Conservation (phyloP, 2,329 filamentous ascomycete genomes). For the Ophiobolus disseminans region DNA sequence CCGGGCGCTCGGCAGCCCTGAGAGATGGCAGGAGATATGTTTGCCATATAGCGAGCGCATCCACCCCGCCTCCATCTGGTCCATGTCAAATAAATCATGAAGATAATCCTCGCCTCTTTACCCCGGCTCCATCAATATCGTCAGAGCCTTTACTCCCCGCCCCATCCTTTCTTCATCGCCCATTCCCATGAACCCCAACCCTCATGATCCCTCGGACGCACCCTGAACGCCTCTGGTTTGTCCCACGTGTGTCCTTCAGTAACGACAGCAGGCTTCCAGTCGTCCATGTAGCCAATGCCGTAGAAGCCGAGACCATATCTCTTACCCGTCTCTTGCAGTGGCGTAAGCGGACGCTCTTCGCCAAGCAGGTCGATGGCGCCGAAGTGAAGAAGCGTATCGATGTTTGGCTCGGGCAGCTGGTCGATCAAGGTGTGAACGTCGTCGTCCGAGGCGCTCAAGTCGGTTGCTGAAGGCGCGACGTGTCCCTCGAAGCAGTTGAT, state of each 20-base stretch:
- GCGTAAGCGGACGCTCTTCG: constrained; percentile 24
- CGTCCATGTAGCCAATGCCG: constrained; percentile 18
- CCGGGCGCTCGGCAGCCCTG: too few relatives aligned
- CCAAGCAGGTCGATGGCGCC: constrained; percentile 8
- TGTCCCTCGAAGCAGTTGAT: constrained; percentile 12
- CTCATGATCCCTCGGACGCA: constrained; percentile 21
- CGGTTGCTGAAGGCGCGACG: constrained; percentile 9
- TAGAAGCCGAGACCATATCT: constrained; percentile 26
- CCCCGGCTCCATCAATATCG: too few relatives aligned
- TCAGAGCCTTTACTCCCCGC: constrained; percentile 2
- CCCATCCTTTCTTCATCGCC: constrained; percentile 17
- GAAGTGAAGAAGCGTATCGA: constrained; percentile 8
- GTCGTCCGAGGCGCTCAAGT: constrained; percentile 16
- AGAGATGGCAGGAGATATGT: not conserved
- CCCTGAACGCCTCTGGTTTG: constrained; percentile 17
- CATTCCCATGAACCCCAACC: constrained; percentile 33
- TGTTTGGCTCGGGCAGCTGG: constrained; percentile 13
- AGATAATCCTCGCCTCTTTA: too few relatives aligned
- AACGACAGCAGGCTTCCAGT: constrained; percentile 18
- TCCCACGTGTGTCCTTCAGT: too few relatives aligned
- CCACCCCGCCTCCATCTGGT: not conserved
- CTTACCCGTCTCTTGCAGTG: constrained; percentile 19
- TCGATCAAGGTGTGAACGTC: constrained; percentile 18
- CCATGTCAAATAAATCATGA: too few relatives aligned
- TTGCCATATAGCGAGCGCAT: not conserved